Evolutionary conservation across 2,329 filamentous ascomycete genomes (phyloP).

Genomic region (Hymenoscyphus fraxineus): DNA sequence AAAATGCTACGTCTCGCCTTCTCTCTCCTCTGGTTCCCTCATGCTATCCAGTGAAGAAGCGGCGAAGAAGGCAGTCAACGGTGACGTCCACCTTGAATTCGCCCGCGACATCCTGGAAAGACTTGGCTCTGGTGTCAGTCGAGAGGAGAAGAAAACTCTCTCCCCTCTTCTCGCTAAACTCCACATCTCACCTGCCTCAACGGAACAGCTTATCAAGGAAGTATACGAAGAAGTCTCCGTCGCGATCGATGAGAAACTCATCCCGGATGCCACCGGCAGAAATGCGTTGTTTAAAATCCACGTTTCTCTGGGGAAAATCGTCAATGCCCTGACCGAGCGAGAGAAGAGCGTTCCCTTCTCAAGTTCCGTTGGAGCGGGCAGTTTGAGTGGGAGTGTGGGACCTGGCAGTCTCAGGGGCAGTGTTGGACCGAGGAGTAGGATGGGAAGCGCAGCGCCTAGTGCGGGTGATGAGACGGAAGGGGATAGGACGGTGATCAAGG

Average conservation of each 20-base stretch:
- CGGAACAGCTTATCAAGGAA: conserved; percentile 54
- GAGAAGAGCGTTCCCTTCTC: conserved; percentile 23
- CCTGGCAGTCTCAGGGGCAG: not conserved
- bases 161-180: conserved; percentile 78
- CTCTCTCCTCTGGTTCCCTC: conserved; percentile 31
- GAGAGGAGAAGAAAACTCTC: conserved; percentile 81
- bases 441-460: conserved; percentile 33
- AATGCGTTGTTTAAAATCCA: conserved; percentile 68
- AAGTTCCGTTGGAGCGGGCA: not conserved
- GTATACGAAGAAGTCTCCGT: conserved; percentile 56
- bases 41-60: conserved; percentile 47
- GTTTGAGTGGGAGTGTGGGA: not conserved
- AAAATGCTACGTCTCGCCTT: conserved; percentile 57
- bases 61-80: conserved; percentile 63
- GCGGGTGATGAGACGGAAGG: conserved; percentile 34
- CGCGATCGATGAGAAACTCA: conserved; percentile 59
- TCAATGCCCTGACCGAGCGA: conserved; percentile 53
- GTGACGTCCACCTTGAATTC: conserved; percentile 76
- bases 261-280: conserved; percentile 57
- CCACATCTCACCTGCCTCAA: conserved; percentile 66
- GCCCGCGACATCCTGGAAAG: conserved; percentile 74
- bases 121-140: conserved; percentile 61
- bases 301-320: conserved; percentile 63
- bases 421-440: conserved; percentile 6
- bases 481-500: conserved; percentile 32